A percentile compares a stretch with the other conserved stretches of the same genome.
Evolutionary conservation across 495 filamentous ascomycete species (phyloP).

Genomic region (Penicillium goetzii): DNA sequence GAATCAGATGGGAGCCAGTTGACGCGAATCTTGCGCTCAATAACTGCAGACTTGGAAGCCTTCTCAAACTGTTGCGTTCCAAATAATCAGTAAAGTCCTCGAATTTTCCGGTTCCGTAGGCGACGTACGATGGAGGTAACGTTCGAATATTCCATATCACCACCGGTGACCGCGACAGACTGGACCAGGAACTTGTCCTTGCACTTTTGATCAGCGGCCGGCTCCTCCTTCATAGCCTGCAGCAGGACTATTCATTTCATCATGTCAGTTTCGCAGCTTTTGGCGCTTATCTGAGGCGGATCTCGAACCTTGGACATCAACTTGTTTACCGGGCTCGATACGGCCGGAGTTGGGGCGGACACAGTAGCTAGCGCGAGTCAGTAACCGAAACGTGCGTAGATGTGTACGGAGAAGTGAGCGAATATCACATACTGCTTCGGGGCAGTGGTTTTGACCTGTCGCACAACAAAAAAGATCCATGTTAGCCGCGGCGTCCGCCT

Average conservation of each 20-base stretch:
- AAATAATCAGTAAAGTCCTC: constrained; percentile 21
- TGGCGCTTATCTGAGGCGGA: constrained; percentile 13
- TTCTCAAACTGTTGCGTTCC: constrained; percentile 61
- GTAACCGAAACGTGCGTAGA: constrained; percentile 21
- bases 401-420: not conserved
- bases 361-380: constrained; percentile 73
- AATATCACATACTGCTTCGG: constrained; percentile 84
- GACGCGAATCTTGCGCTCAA: constrained; percentile 97
- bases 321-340: constrained; percentile 82
- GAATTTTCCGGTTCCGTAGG: not conserved
- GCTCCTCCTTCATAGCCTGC: constrained; percentile 97
- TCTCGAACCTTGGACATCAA: constrained; percentile 87
- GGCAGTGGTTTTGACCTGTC: constrained; percentile 96
- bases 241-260: constrained; percentile 69
- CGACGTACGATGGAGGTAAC: constrained; percentile 75
- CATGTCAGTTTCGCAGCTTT: not conserved
- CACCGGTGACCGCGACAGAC: constrained; percentile 75
- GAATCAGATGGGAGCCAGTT: constrained; percentile 69
- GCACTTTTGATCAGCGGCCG: constrained; percentile 81
- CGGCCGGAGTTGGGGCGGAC: constrained; percentile 96
- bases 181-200: constrained; percentile 98
- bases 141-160: constrained; percentile 79
- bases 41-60: constrained; percentile 72
- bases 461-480: constrained; percentile 13
- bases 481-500: constrained; percentile 28